Conservation (phyloP, 805 yeast genomes). For the Kodamaea hsintzibuensis region DNA sequence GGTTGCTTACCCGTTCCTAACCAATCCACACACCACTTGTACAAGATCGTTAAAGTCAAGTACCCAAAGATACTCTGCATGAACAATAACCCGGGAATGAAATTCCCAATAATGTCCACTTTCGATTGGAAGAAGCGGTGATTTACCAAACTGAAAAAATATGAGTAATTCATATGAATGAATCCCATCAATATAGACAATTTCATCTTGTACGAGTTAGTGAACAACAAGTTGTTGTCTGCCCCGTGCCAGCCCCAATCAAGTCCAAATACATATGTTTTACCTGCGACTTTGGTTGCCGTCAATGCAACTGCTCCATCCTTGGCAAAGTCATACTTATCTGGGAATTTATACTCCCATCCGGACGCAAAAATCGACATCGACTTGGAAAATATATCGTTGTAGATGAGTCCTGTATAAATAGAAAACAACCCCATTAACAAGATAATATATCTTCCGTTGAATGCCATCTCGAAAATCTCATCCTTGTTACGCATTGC, state of each 20-base stretch:
- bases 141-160: conserved; percentile 81
- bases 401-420: conserved; percentile 92
- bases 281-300: conserved; percentile 60
- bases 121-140: conserved; percentile 63
- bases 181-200: conserved; percentile 93
- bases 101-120: conserved; percentile 88
- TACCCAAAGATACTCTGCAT: conserved; percentile 98
- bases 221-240: conserved; percentile 84
- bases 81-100: conserved; percentile 89
- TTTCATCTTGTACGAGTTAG: conserved; percentile 97
- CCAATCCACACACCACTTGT: conserved; percentile 97
- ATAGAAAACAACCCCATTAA: conserved; percentile 95
- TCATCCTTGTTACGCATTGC: conserved; percentile 74
- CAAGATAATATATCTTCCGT: conserved; percentile 87
- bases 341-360: conserved; percentile 82
- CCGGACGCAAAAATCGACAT: conserved; percentile 87
- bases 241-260: conserved; percentile 98
- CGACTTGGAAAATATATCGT: conserved; percentile 89
- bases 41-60: conserved; percentile 78
- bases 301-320: conserved; percentile 41
- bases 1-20: conserved; percentile 71
- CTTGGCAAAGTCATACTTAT: conserved; percentile 66
- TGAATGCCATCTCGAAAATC: conserved; percentile 93
- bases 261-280: conserved; percentile 76
- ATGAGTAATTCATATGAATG: conserved; percentile 90